A percentile compares a stretch with the other conserved stretches of the same genome.
Evolutionary conservation across 208 protist genomes (phyloP).

Genomic region (Leishmania amazonensis): DNA sequence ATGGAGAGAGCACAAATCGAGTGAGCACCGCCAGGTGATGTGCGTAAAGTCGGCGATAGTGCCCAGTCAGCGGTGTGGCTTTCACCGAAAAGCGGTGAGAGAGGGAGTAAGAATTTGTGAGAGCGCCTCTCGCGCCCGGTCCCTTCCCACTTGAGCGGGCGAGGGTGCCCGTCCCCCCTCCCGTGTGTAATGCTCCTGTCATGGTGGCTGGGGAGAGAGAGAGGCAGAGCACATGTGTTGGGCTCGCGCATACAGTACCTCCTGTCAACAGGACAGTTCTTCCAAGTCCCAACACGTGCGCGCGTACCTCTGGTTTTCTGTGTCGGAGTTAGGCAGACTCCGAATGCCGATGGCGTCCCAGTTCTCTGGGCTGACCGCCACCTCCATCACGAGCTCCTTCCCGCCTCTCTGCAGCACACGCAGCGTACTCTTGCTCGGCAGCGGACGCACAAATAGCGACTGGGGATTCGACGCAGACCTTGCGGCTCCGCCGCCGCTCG

Average conservation of each 20-base stretch:
- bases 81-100: not conserved
- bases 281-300: slow-evolving; percentile 9
- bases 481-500: not conserved
- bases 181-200: not conserved
- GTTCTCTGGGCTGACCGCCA: slow-evolving; percentile 46
- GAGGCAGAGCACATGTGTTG: not conserved
- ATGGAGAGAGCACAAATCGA: not conserved
- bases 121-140: not conserved
- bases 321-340: slow-evolving; percentile 35
- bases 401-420: slow-evolving; percentile 49
- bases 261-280: not conserved
- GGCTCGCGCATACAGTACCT: not conserved
- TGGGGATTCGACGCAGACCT: not conserved
- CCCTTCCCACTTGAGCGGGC: not conserved
- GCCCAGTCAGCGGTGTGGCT: not conserved
- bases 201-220: not conserved
- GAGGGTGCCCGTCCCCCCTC: not conserved
- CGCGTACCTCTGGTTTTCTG: slow-evolving; percentile 17
- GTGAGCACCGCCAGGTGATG: not conserved
- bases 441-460: slow-evolving; percentile 43
- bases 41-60: not conserved
- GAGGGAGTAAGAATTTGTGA: not conserved
- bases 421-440: slow-evolving; percentile 39
- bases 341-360: slow-evolving; percentile 54
- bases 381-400: slow-evolving; percentile 59